These are phyloP conservation scores for Mortierella antarctica DNA, from an alignment of 192 early-diverging fungal species.

Conservation along the genomic window DNA sequence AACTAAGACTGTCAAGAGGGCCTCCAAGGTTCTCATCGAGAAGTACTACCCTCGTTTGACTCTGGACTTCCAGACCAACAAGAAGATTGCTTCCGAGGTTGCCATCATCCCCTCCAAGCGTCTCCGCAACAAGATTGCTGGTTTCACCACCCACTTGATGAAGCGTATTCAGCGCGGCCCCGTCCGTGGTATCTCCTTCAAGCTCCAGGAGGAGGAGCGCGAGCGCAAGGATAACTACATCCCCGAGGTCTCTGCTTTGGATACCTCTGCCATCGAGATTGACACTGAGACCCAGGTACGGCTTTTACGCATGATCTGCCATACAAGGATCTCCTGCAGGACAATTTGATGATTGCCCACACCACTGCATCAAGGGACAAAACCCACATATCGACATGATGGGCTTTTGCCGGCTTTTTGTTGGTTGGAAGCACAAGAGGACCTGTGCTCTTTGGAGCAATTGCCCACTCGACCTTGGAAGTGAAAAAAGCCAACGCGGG, in stretches of 20 bases:
- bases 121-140: constrained; percentile 99
- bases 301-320: constrained; percentile 1
- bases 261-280: constrained; percentile 90
- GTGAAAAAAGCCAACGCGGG: no score
- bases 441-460: no score
- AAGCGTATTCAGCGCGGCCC: constrained; percentile 98
- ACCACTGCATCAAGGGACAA: no score
- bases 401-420: no score
- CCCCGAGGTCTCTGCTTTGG: constrained; percentile 98
- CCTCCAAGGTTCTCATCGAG: constrained; percentile 99
- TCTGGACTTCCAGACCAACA: constrained; percentile 99
- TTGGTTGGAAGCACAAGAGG: no score
- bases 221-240: constrained; percentile 99
- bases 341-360: no score
- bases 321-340: no score
- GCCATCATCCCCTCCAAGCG: constrained; percentile 99
- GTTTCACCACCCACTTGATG: constrained; percentile 99
- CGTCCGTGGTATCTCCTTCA: constrained; percentile 99
- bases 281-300: constrained; percentile 91
- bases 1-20: constrained; percentile 99
- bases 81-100: constrained; percentile 98
- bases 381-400: no score
- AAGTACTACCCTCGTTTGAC: constrained; percentile 99
- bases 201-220: constrained; percentile 99
- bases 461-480: no score